Base-by-base conservation (phyloP, 441 rosid species). In the Flueggea neowawraea region DNA sequence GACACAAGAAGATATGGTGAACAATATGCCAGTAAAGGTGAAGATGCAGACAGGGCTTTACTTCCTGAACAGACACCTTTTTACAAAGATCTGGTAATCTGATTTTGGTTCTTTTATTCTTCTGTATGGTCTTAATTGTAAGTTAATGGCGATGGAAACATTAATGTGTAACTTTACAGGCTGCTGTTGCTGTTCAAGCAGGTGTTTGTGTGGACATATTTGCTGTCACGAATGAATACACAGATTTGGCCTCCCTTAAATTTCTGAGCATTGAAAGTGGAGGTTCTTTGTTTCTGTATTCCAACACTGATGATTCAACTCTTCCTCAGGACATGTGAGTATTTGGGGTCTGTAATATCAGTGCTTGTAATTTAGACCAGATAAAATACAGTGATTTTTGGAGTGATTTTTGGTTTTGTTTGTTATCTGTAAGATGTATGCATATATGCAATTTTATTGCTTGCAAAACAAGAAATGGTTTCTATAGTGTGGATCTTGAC, bases 271-370 rank as follows among this genome's bases (percentile, higher is more conserved):
- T 91, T 61, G 99, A 95, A 80, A 91, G 98, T 79, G 99, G 98
- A 13, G 99, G 97, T 61, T 86, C 98, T 6, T 54, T 95, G 64
- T 86, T 89, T 75, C 72, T 95, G 58, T 88, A 91, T 79, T 73
- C 98, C 72, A 95, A 72, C 73, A 89, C 97, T 6, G 99, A 95
- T 75, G 98, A 95, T 70, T 95, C 97, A 13, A 91, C 99, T 33
- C 97, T 95, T 79, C 99, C 99, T 75, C 99, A 89, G 84, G 98
- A 95, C 80, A 91, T 95, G 99, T 95, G 75, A 89, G 96, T 83
- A 55, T 62, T 33, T 33, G 39, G 6, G 39, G 39, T 33, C 39
- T 33, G n/a, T 33, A 6, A 33, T 33, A 33, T 33, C 6, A 33
- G 31, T 53, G 48, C 53, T n/a, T 11, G 43, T 57, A 36, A 1